A percentile compares a stretch with the other conserved stretches of the same genome.
Conservation (phyloP, 2,329 filamentous ascomycete genomes). For the Lasiodiplodia gonubiensis region DNA sequence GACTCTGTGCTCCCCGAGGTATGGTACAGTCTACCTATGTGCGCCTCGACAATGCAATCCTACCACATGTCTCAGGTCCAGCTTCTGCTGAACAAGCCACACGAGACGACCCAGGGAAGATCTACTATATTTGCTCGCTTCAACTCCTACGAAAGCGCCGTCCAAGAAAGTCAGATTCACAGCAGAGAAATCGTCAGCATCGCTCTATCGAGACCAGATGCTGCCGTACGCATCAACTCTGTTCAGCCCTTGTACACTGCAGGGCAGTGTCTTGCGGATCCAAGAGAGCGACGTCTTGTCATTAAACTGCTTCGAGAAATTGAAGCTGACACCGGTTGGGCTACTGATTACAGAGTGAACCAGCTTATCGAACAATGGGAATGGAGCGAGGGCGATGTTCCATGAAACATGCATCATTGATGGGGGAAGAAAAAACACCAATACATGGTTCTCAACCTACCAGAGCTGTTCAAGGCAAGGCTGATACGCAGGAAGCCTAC, state of each 20-base stretch:
- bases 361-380: conserved; percentile 58
- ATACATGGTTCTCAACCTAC: not conserved
- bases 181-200: conserved; percentile 68
- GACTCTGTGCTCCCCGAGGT: conserved; percentile 59
- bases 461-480: not conserved
- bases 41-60: conserved; percentile 68
- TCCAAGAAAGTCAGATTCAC: conserved; percentile 61
- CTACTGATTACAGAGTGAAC: conserved; percentile 65
- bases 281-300: conserved; percentile 60
- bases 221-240: conserved; percentile 63
- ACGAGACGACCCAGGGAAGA: conserved; percentile 59
- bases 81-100: conserved; percentile 64
- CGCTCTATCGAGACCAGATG: conserved; percentile 61
- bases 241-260: conserved; percentile 67
- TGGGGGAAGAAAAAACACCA: not conserved
- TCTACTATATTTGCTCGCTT: conserved; percentile 61
- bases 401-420: conserved; percentile 1
- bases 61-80: conserved; percentile 70
- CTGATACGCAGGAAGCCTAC: not conserved
- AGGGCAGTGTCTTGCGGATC: conserved; percentile 63
- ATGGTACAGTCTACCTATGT: conserved; percentile 69
- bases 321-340: conserved; percentile 68
- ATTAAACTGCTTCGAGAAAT: conserved; percentile 63
- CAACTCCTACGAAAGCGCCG: conserved; percentile 62
- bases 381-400: conserved; percentile 23